Evolutionary conservation across 345 rosid genomes (phyloP), one percentile per base, ranked within the genome.

Genomic region (Cardamine resedifolia): DNA sequence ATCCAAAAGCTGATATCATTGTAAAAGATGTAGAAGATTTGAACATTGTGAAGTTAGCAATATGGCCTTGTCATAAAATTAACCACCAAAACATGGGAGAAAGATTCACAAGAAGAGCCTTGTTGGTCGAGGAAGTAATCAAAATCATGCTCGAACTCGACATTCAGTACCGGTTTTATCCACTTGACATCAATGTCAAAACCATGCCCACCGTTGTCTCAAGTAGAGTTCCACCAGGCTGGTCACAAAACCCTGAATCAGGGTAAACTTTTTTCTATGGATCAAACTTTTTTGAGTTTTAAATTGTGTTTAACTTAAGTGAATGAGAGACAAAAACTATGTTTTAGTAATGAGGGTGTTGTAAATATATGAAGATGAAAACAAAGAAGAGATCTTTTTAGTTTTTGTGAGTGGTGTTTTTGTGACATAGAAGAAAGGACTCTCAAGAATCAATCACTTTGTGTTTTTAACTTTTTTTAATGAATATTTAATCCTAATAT

Each of bases 31-130:
- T 87, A 11, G 87, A 78, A 28, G 78, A 75, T 10, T 65, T 89
- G 66, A 84, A 81, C 59, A 77, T 66, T 20, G 15, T 91, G 36
- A 85, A 24, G 80, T 30, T 91, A 27, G 91, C 88, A 3, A 74
- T 95, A 16, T 91, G 99, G 93, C 18, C 80, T 0, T 30, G 73
- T 14, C 97, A 89, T 74, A 83, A 65, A 28, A 90, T 89, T 19
- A 91, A 95, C 80, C 84, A 80, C 57, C 97, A 91, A 28, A 78
- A 91, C 79, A 80, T 85, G 67, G 83, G 68, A 2, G 96, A 83
- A 71, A 88, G 74, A 59, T 85, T 56, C 71, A 59, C 16, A 5
- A 79, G 98, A 64, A 83, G 96, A 76, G 68, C 90, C 1, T 56
- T 72, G 9, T 64, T 95, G 61, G 69, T 88, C 1, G 97, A 95